Conservation (phyloP, 2,329 filamentous ascomycete genomes). For the Cryoendolithus antarcticus region DNA sequence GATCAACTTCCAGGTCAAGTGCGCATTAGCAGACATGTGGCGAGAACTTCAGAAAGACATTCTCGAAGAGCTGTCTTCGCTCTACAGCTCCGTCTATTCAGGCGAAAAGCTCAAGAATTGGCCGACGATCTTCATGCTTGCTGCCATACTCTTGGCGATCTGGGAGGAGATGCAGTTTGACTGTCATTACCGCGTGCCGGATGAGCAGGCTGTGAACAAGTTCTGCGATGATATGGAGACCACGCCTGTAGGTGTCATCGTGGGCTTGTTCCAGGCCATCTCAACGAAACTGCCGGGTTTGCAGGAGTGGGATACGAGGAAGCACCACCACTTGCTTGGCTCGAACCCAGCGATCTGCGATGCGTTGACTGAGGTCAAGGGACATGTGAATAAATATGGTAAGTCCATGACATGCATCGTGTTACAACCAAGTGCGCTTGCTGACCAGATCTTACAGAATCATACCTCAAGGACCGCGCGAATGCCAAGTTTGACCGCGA, state of each 20-base stretch:
- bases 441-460: conserved; percentile 45
- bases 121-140: conserved; percentile 97
- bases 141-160: conserved; percentile 80
- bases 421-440: not conserved
- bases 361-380: conserved; percentile 88
- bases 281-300: conserved; percentile 91
- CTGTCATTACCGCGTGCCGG: conserved; percentile 86
- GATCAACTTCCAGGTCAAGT: conserved; percentile 99
- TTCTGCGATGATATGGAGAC: conserved; percentile 97
- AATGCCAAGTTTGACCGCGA: conserved; percentile 75
- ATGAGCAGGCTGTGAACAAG: conserved; percentile 73
- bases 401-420: conserved; percentile 29
- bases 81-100: conserved; percentile 97
- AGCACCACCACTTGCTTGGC: conserved; percentile 81
- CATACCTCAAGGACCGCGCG: conserved; percentile 69
- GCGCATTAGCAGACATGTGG: conserved; percentile 95
- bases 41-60: conserved; percentile 94
- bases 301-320: conserved; percentile 83
- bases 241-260: conserved; percentile 88
- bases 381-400: conserved; percentile 91
- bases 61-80: conserved; percentile 76
- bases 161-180: conserved; percentile 99
- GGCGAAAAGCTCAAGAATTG: conserved; percentile 97
- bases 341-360: conserved; percentile 89
- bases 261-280: conserved; percentile 93